Conservation (phyloP, 768 basidiomycete genomes). For the Podaxis sp. region DNA sequence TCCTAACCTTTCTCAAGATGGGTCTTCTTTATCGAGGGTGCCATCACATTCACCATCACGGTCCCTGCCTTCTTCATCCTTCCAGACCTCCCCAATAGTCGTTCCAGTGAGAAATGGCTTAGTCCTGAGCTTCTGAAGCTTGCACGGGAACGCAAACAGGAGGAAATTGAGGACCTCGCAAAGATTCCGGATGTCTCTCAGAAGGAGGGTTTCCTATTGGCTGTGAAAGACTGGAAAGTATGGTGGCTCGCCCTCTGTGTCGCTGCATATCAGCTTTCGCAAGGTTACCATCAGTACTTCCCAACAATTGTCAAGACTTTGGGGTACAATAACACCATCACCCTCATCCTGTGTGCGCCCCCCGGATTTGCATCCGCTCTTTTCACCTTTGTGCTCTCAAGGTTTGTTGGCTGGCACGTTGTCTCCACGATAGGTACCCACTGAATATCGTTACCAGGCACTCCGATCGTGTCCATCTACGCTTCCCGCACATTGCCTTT, state of each 20-base stretch:
- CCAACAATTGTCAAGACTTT: slow-evolving; percentile 65
- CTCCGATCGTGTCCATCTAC: slow-evolving; percentile 60
- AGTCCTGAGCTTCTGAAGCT: slow-evolving; percentile 21
- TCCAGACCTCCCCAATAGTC: slow-evolving; percentile 27
- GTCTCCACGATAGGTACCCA: background rate
- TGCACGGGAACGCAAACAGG: slow-evolving; percentile 41
- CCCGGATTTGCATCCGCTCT: slow-evolving; percentile 56
- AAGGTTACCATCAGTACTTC: slow-evolving; percentile 64
- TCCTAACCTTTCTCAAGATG: slow-evolving; percentile 30
- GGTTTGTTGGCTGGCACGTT: slow-evolving; percentile 26
- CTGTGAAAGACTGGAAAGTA: slow-evolving; percentile 64
- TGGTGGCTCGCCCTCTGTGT: slow-evolving; percentile 62
- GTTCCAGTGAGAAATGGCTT: slow-evolving; percentile 29
- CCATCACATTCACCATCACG: slow-evolving; percentile 19
- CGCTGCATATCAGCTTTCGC: slow-evolving; percentile 42
- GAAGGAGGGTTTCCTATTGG: slow-evolving; percentile 39
- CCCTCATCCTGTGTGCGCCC: slow-evolving; percentile 64
- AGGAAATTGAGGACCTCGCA: slow-evolving; percentile 39
- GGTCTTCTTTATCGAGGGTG: slow-evolving; percentile 50
- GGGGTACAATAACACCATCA: slow-evolving; percentile 56
- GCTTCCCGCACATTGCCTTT: slow-evolving; percentile 54
- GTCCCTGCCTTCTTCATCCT: slow-evolving; percentile 45
- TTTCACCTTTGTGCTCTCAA: slow-evolving; percentile 43
- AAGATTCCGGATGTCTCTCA: slow-evolving; percentile 10
- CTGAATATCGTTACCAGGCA: slow-evolving; percentile 33